A percentile compares a stretch with the other conserved stretches of the same genome.
Conservation (phyloP, 495 filamentous ascomycete species). For the Penicillium flavigenum region DNA sequence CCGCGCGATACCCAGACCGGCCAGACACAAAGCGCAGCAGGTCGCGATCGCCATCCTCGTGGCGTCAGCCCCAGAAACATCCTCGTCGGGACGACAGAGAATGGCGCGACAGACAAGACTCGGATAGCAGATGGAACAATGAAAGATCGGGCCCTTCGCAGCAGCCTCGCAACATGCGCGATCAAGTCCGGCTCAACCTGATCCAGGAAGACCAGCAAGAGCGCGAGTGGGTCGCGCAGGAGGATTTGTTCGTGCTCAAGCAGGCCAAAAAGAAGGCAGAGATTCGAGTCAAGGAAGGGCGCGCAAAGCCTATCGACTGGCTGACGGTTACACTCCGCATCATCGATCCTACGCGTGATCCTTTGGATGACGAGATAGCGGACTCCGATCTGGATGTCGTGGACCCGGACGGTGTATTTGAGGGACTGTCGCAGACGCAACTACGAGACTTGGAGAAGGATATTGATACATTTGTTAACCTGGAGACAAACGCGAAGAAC, state of each 20-base stretch:
- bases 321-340: conserved; percentile 87
- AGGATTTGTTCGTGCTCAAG: conserved; percentile 93
- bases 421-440: conserved; percentile 67
- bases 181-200: conserved; percentile 57
- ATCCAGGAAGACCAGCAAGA: conserved; percentile 74
- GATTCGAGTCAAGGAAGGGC: conserved; percentile 89
- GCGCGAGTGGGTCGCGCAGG: conserved; percentile 83
- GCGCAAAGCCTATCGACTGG: conserved; percentile 93
- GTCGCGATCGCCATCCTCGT: conserved; percentile 46
- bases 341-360: conserved; percentile 75
- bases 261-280: conserved; percentile 98
- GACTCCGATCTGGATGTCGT: conserved; percentile 77
- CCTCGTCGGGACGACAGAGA: conserved; percentile 38
- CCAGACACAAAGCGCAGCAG: conserved; percentile 38
- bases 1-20: conserved; percentile 34
- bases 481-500: conserved; percentile 78
- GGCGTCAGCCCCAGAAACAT: conserved; percentile 39
- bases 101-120: conserved; percentile 28
- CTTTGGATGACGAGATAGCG: conserved; percentile 78
- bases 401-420: conserved; percentile 79
- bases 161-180: conserved; percentile 42
- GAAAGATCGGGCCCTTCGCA: conserved; percentile 25
- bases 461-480: conserved; percentile 76
- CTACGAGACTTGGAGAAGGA: conserved; percentile 79
- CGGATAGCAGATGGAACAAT: conserved; percentile 23